Conservation (phyloP, 2,329 filamentous ascomycete species). For the Cladobotryum mycophilum region DNA sequence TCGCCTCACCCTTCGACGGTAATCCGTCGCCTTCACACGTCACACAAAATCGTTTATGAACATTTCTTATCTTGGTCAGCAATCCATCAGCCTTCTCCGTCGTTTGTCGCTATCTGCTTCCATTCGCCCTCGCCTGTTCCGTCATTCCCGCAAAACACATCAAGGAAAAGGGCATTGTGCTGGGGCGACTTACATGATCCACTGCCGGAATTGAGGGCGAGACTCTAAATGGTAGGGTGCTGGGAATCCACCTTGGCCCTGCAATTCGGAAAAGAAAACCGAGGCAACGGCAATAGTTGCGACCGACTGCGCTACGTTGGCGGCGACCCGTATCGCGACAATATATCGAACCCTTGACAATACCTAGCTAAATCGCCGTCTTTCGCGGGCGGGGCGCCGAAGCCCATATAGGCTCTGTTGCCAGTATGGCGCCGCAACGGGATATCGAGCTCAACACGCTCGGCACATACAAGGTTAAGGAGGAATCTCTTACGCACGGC, state of each 20-base stretch:
- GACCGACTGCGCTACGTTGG: too few species aligned
- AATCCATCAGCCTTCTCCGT: not conserved
- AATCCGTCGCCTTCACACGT: not conserved
- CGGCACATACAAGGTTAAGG: conserved; percentile 50
- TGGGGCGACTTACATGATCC: too few species aligned
- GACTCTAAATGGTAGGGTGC: conserved; percentile 6
- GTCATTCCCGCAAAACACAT: too few species aligned
- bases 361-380: too few species aligned
- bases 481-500: conserved; percentile 47
- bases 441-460: conserved; percentile 53
- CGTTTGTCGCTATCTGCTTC: not conserved
- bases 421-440: conserved; percentile 31
- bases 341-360: not conserved
- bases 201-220: too few species aligned
- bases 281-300: not conserved
- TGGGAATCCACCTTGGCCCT: conserved; percentile 1
- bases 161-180: too few species aligned
- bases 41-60: not conserved
- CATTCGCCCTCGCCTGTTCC: not conserved
- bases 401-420: too few species aligned
- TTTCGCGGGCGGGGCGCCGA: too few species aligned
- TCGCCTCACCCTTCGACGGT: not conserved
- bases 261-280: conserved; percentile 5
- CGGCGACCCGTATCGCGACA: too few species aligned
- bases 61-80: not conserved